Percentiles rank a stretch among this genome's conserved stretches.
Conservation (phyloP, 2,329 filamentous ascomycete genomes). For the Talaromyces sp. region DNA sequence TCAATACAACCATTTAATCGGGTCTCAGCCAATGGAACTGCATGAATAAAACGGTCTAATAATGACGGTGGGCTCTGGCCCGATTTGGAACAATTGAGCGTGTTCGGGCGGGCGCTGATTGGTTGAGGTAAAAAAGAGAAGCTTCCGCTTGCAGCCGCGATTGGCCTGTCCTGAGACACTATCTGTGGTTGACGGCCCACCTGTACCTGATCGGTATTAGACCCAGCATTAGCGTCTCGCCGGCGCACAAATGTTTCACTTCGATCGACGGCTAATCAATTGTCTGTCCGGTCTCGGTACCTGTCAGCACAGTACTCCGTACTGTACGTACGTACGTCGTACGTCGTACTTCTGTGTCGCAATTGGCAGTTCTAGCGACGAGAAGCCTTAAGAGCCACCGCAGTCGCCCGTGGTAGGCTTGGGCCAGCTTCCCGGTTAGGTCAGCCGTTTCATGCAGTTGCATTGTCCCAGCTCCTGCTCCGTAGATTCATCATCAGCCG, state of each 20-base stretch:
- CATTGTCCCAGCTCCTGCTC: background rate
- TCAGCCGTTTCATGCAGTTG: slow-evolving; percentile 2
- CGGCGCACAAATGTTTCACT: slow-evolving; percentile 10
- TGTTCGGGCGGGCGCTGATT: background rate
- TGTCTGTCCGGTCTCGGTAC: background rate
- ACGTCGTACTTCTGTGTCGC: background rate
- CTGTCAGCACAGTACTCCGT: background rate
- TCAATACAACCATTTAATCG: background rate
- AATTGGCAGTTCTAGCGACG: background rate
- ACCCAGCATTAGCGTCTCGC: background rate
- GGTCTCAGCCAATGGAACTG: background rate
- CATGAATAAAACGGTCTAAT: too few species aligned
- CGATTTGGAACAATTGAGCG: background rate
- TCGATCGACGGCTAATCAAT: slow-evolving; percentile 15
- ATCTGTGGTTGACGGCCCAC: background rate
- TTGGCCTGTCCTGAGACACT: background rate
- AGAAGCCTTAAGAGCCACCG: background rate
- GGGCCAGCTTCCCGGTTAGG: background rate
- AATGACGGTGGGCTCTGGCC: background rate
- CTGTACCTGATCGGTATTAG: background rate
- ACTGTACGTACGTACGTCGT: background rate
- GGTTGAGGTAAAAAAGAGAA: background rate
- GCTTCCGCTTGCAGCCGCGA: slow-evolving; percentile 19
- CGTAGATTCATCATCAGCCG: background rate
- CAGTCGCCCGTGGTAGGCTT: background rate